phyloP scores from a whole-genome alignment of 2,329 filamentous ascomycete species.

The Arthrinium phaeospermum region DNA sequence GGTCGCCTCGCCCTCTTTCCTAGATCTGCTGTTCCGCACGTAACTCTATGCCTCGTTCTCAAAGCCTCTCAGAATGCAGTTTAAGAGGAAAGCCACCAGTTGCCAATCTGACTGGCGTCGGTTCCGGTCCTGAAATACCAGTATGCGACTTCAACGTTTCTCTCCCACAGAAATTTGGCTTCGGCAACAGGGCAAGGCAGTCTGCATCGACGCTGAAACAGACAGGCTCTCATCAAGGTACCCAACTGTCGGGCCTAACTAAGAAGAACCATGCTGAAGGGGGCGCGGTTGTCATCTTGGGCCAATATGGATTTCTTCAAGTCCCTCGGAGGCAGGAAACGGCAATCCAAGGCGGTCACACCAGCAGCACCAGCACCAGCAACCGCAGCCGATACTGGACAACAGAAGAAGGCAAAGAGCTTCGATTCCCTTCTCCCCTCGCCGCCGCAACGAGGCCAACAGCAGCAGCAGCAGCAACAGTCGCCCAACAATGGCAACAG shows the following conservation, averaged over 20 bases:
- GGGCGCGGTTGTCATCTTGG: neutral
- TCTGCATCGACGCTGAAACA: neutral
- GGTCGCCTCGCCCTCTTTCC: neutral
- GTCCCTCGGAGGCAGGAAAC: neutral
- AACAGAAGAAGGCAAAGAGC: neutral
- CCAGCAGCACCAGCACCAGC: neutral
- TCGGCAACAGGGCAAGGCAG: neutral
- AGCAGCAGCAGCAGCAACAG: neutral
- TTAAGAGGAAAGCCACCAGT: neutral
- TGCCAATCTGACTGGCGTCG: neutral
- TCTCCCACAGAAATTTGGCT: neutral
- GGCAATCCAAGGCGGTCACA: slow-evolving; percentile 5
- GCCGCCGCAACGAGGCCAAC: too few species aligned
- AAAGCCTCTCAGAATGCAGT: neutral
- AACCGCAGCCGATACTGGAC: neutral
- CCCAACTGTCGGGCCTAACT: neutral
- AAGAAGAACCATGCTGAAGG: neutral
- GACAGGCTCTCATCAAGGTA: neutral
- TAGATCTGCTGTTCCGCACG: neutral
- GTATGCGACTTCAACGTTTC: neutral
- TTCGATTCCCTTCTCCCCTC: neutral
- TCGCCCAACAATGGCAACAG: neutral
- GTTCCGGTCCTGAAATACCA: too few species aligned
- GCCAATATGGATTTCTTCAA: slow-evolving; percentile 10
- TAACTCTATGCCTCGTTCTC: neutral